Evolutionary conservation across 176 grass and related monocot species (phyloP), one percentile per base, ranked within the genome.

Genomic region (Aegilops tauschii): DNA sequence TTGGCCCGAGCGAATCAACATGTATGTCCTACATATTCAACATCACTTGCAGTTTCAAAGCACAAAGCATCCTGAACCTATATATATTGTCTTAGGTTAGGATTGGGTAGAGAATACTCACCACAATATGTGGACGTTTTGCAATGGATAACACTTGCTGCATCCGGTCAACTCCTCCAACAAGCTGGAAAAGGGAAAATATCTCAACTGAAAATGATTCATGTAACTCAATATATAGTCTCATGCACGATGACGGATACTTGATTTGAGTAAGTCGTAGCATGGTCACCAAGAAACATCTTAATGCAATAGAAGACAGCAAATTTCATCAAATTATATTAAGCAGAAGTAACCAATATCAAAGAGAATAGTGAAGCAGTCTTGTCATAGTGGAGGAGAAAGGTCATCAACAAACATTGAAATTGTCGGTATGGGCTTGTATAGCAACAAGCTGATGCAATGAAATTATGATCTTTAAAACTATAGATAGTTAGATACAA

Each of bases 61-160:
- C 8, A 83, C 50, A 73, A 72, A 44, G 39, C 17, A 49, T 69
- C 28, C 61, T 20, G 12, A 80, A 39, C 23, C 7, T 14, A 18
- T 25, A 25, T 25, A 25, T 32, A 67, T 21, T 49, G 11, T 35
- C 29, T 45, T 45, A 66, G 29, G 39, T 56, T 59, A 34, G 20
- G 52, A 40, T 49, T 28, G 72, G 29, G 25, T 36, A 18, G 34
- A 77, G 63, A 5, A 32, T 37, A 87, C 86, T 89, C 84, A 98
- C 95, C 80, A 98, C 88, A 73, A 95, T 89, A 90, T 98, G 95
- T 28, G 91, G 93, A 28, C 86, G 91, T 80, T 95, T 95, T 69
- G 62, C 93, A 79, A 98, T 45, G 81, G 93, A 89, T 85, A 92
- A 73, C 32, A 89, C 84, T 92, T 98, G 95, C 35, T 92, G 91